These are phyloP conservation scores for Sphaerosporella brunnea DNA, from an alignment of 495 filamentous ascomycete species.

Conservation along the genomic window DNA sequence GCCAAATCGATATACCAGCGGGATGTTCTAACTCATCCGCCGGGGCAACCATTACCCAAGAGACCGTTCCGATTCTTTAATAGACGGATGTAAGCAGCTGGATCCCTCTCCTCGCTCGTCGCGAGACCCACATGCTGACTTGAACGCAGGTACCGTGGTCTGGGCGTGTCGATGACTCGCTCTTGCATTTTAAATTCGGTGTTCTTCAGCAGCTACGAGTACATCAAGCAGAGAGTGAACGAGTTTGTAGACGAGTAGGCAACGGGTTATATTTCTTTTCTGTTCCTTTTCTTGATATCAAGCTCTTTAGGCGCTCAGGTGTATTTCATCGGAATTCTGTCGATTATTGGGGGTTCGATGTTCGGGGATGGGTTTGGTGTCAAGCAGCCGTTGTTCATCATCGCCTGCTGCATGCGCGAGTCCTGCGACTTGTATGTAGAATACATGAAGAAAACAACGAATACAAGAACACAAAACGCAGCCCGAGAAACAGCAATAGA, in stretches of 20 bases:
- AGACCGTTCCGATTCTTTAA: slow-evolving; percentile 48
- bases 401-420: too few relatives aligned
- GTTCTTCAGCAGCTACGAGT: slow-evolving; percentile 64
- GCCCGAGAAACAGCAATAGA: too few relatives aligned
- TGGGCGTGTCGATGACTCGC: slow-evolving; percentile 62
- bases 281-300: not conserved
- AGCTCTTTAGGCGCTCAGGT: not conserved
- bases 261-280: not conserved
- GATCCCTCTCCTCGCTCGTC: too few relatives aligned
- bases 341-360: too few relatives aligned
- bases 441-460: too few relatives aligned
- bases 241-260: slow-evolving; percentile 9
- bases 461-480: too few relatives aligned
- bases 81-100: slow-evolving; percentile 43
- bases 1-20: slow-evolving; percentile 71
- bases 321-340: too few relatives aligned
- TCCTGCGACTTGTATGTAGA: too few relatives aligned
- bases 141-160: slow-evolving; percentile 33
- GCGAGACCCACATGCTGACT: not conserved
- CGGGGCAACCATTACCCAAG: slow-evolving; percentile 43
- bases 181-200: slow-evolving; percentile 57
- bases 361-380: too few relatives aligned
- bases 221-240: slow-evolving; percentile 36
- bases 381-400: too few relatives aligned
- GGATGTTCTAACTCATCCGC: slow-evolving; percentile 52